Base-by-base conservation (phyloP, 371 early-diverging fungal species). In the Saksenaea vasiformis region DNA sequence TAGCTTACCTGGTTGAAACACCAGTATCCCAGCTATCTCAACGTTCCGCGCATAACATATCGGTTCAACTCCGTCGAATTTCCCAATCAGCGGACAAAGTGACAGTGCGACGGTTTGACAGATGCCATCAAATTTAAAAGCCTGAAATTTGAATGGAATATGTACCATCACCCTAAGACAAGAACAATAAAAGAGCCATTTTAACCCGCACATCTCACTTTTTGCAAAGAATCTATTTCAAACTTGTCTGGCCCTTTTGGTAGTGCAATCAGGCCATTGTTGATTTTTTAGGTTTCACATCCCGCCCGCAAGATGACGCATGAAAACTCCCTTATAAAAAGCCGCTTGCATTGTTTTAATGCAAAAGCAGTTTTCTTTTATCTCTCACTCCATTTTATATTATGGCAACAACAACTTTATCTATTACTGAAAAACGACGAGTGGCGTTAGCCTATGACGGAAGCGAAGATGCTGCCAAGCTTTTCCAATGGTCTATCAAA, bases 1-100 rank as follows among this genome's bases (percentile, higher is more conserved):
- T n/a, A n/a, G n/a, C n/a, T 68, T 83, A 92, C 93, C 91, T 38
- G 93, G 93, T 74, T 97, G 94, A 81, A 96, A 96, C 26, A 96
- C 82, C 28, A 96, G 80, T 31, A 84, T 78, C 58, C 86, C 87
- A 60, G 79, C 84, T 38, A 88, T 74, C 61, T 93, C 93, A 61
- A 95, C 90, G 76, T 96, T 96, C 36, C 98, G 85, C 36, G 95
- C 88, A 72, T 96, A 97, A 77, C 97, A 96, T 26, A 78, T 64
- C 14, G 97, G 95, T 67, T 95, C 95, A 59, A 90, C 85, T 19
- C 91, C 92, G 57, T 87, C 81, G 22, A 72, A 74, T 43, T 74
- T 77, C 34, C 91, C 93, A 56, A 97, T 90, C 41, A 95, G 82
- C 31, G 96, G 94, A 74, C 98, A 97, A 31, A 95, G 74, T 5